phyloP scores from a whole-genome alignment of 176 grass and related monocot genomes.

The Oryza nivara region DNA sequence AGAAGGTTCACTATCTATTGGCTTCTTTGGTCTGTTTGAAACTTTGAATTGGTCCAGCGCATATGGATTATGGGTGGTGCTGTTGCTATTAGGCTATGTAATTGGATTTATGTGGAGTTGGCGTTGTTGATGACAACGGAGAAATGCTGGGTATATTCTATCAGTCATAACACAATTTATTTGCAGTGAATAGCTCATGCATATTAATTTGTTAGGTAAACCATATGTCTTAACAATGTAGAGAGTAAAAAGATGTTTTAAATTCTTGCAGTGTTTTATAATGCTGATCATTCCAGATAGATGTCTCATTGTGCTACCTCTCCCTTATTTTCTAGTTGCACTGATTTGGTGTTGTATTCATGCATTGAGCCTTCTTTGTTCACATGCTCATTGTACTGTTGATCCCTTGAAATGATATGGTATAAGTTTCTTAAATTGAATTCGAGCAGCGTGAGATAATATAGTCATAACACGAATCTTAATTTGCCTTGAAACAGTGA shows the following conservation, averaged over 20 bases:
- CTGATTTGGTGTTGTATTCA: not conserved
- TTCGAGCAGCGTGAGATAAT: slow-evolving; percentile 37
- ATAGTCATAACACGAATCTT: not conserved
- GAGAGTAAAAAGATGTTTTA: not conserved
- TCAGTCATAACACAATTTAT: not conserved
- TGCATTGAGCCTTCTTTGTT: not conserved
- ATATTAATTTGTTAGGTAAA: not conserved
- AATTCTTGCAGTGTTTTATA: not conserved
- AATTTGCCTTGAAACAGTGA: slow-evolving; percentile 65
- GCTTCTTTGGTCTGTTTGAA: not conserved
- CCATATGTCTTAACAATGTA: not conserved
- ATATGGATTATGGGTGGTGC: not conserved
- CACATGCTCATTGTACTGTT: not conserved
- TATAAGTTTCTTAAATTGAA: slow-evolving; percentile 1
- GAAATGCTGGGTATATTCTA: not conserved
- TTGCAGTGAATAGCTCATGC: not conserved
- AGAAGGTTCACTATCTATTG: not conserved
- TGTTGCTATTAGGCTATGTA: not conserved
- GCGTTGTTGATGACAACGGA: not conserved
- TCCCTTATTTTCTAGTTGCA: not conserved
- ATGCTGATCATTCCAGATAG: not conserved
- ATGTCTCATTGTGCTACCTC: not conserved
- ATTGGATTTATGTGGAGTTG: not conserved
- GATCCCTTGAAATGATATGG: not conserved
- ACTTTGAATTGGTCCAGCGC: not conserved